Evolutionary conservation across 2,329 filamentous ascomycete species (phyloP).

Genomic region (Aspergillus sp.): DNA sequence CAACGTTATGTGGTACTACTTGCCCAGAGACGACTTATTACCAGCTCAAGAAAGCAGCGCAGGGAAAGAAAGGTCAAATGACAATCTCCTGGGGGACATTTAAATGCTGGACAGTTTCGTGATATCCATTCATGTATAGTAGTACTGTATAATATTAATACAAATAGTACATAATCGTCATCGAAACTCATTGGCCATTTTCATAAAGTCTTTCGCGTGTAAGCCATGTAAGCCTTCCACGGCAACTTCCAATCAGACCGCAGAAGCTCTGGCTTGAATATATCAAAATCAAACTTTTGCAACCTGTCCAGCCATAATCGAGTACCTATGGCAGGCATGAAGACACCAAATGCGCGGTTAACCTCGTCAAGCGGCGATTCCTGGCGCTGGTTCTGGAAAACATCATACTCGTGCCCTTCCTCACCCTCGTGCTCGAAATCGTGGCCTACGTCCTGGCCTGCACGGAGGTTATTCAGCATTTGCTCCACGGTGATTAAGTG

Average conservation of each 20-base stretch:
- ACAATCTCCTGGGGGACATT: not conserved
- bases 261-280: slow-evolving; percentile 60
- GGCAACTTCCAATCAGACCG: slow-evolving; percentile 75
- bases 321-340: slow-evolving; percentile 73
- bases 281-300: slow-evolving; percentile 75
- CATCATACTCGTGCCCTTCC: slow-evolving; percentile 54
- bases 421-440: slow-evolving; percentile 84
- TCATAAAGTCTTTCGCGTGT: slow-evolving; percentile 47
- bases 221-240: slow-evolving; percentile 65
- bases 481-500: slow-evolving; percentile 89
- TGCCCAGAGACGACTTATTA: slow-evolving; percentile 36
- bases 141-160: slow-evolving; percentile 2
- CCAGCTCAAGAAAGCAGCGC: slow-evolving; percentile 31
- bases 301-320: slow-evolving; percentile 70
- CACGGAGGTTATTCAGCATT: slow-evolving; percentile 75
- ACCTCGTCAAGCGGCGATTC: slow-evolving; percentile 45
- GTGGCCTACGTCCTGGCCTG: slow-evolving; percentile 69
- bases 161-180: not conserved
- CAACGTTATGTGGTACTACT: slow-evolving; percentile 34
- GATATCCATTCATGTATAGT: not conserved
- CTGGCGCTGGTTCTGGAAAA: slow-evolving; percentile 30
- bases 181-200: not conserved
- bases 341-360: slow-evolving; percentile 66
- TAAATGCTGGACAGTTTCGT: not conserved
- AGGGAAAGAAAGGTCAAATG: slow-evolving; percentile 15